These are phyloP conservation scores for Mrakia gelida DNA, from an alignment of 768 basidiomycete genomes.

Conservation along the genomic window DNA sequence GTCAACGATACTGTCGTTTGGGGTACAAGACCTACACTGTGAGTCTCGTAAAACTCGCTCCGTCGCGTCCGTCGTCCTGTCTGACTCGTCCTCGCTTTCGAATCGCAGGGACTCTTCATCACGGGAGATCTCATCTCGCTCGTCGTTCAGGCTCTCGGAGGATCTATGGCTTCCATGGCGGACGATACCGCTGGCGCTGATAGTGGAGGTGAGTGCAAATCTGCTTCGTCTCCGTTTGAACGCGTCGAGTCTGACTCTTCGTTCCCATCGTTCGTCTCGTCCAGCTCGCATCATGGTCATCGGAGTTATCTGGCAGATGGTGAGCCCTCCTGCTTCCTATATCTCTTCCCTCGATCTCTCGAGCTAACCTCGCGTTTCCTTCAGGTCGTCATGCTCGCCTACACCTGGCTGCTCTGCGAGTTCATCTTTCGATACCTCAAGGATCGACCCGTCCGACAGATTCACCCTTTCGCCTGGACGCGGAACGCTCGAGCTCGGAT, in stretches of 20 bases:
- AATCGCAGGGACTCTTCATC: background rate
- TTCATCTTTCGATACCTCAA: background rate
- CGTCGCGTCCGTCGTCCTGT: too few species aligned
- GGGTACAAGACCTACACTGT: background rate
- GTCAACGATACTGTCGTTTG: background rate
- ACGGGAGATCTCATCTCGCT: background rate
- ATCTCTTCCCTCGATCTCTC: background rate
- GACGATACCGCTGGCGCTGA: background rate
- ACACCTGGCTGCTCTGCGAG: background rate
- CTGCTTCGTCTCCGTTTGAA: background rate
- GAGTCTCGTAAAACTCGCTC: background rate
- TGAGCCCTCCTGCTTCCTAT: too few species aligned
- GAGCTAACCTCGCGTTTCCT: background rate
- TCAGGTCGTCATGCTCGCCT: slow-evolving; percentile 9
- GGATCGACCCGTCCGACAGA: background rate
- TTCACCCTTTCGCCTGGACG: slow-evolving; percentile 14
- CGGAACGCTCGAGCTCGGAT: background rate
- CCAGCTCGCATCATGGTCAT: slow-evolving; percentile 1
- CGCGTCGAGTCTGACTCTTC: background rate
- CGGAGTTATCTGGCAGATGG: slow-evolving; percentile 2
- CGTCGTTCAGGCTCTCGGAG: background rate
- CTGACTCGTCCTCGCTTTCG: too few species aligned
- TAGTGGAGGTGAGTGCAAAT: background rate
- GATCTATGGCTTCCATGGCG: background rate
- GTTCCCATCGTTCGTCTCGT: background rate